Evolutionary conservation across 257 asterid genomes (phyloP).

Genomic region (Nicotiana paniculata): DNA sequence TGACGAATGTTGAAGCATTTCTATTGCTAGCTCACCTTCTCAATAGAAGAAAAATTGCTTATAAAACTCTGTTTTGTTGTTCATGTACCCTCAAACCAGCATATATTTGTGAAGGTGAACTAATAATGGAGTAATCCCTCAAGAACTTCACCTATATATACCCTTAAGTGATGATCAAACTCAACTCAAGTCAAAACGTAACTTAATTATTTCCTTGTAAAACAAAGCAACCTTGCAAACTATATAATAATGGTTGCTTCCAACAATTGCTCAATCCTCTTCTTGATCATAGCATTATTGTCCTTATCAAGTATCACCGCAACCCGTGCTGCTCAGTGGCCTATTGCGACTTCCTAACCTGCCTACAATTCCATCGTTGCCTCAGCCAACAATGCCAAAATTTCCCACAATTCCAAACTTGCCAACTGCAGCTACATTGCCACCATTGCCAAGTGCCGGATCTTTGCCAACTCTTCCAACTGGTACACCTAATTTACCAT

Average conservation of each 20-base stretch:
- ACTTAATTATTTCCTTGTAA: not conserved
- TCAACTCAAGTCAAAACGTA: not conserved
- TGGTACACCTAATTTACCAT: not conserved
- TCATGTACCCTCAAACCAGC: too few species aligned
- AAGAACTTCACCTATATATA: not conserved
- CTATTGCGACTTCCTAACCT: not conserved
- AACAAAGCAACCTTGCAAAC: not conserved
- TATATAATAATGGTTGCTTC: not conserved
- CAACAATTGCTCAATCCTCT: not conserved
- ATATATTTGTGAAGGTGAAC: not conserved
- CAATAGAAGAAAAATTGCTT: too few species aligned
- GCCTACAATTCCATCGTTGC: not conserved
- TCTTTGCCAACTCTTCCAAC: not conserved
- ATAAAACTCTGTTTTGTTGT: too few species aligned
- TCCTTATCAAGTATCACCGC: not conserved
- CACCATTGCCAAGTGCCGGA: not conserved
- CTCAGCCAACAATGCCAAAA: slow-evolving; percentile 2
- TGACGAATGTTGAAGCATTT: too few species aligned
- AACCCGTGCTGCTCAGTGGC: not conserved
- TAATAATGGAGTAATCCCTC: not conserved
- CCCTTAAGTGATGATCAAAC: not conserved
- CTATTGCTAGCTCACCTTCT: too few species aligned
- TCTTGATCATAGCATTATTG: not conserved
- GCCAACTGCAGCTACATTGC: not conserved
- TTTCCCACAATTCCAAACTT: too few species aligned